A percentile compares a stretch with the other conserved stretches of the same genome.
phyloP scores from a whole-genome alignment of 1,284 basidiomycete genomes.

The Fomitopsis schrenkii region DNA sequence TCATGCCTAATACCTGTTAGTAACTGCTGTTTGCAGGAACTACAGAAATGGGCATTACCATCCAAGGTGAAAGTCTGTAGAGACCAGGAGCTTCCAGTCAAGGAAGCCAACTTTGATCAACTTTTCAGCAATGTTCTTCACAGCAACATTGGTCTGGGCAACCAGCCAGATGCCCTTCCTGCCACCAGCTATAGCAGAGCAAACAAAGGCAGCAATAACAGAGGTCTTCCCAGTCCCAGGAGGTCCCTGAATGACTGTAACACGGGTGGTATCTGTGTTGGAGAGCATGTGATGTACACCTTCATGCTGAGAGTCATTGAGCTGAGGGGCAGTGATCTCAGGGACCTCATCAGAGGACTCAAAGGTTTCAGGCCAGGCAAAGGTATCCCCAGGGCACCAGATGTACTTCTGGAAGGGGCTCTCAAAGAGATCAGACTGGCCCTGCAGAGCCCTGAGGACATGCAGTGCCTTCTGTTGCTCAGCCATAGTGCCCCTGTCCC shows the following conservation, averaged over 20 bases:
- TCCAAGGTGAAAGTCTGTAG: conserved; percentile 51
- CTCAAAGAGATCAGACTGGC: conserved; percentile 32
- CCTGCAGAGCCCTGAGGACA: conserved; percentile 50
- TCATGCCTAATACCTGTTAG: conserved; percentile 54
- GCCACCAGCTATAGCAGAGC: conserved; percentile 33
- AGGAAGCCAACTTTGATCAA: conserved; percentile 40
- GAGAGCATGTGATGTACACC: conserved; percentile 54
- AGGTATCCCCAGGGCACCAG: conserved; percentile 15
- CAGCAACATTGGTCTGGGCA: conserved; percentile 67
- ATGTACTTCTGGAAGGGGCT: conserved; percentile 60
- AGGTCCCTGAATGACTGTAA: conserved; percentile 57
- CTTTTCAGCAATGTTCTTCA: conserved; percentile 69
- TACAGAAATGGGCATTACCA: conserved; percentile 40
- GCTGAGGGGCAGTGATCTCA: conserved; percentile 15
- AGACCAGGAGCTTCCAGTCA: conserved; percentile 53
- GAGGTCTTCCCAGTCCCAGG: conserved; percentile 59
- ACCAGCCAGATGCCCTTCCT: conserved; percentile 60
- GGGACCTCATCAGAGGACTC: conserved; percentile 12
- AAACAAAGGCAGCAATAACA: conserved; percentile 60
- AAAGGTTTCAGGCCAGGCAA: conserved; percentile 26
- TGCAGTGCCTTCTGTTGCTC: conserved; percentile 40
- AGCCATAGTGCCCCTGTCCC: conserved; percentile 48
- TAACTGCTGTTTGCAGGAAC: conserved; percentile 41
- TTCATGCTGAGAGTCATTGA: conserved; percentile 52
- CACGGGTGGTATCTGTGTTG: conserved; percentile 26